Conservation (phyloP, 805 yeast species). For the Yarrowia deformans region DNA sequence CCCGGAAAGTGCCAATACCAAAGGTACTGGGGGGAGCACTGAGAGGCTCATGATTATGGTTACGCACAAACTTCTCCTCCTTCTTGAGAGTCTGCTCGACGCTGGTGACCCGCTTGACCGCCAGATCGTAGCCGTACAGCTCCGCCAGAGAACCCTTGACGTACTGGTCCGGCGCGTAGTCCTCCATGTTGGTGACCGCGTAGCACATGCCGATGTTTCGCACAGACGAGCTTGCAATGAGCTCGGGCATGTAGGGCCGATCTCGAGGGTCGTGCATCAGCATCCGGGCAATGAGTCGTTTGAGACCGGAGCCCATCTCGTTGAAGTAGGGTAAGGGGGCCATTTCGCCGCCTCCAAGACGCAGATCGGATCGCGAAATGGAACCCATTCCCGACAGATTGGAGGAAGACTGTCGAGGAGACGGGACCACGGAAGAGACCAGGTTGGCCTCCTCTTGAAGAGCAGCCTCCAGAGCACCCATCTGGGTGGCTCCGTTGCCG, state of each 20-base stretch:
- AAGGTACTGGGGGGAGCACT: conserved; percentile 32
- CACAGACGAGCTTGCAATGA: conserved; percentile 41
- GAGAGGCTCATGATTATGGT: conserved; percentile 37
- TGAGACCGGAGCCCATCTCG: conserved; percentile 44
- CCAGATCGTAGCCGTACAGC: conserved; percentile 32
- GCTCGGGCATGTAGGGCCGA: conserved; percentile 42
- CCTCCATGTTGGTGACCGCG: conserved; percentile 41
- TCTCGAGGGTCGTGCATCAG: conserved; percentile 42
- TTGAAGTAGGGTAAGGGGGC: conserved; percentile 43
- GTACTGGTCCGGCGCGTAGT: conserved; percentile 32
- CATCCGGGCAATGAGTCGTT: conserved; percentile 43
- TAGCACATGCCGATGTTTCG: conserved; percentile 43
- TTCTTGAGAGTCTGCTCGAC: conserved; percentile 17
- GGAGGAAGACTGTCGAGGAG: conserved; percentile 29
- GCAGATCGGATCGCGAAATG: conserved; percentile 33
- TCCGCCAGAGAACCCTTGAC: conserved; percentile 38
- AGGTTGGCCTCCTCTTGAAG: conserved; percentile 36
- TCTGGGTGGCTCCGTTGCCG: conserved; percentile 33
- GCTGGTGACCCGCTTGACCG: conserved; percentile 21
- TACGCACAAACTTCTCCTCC: conserved; percentile 36
- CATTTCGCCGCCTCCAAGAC: conserved; percentile 33
- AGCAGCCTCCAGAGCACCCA: conserved; percentile 37
- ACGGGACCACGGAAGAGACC: conserved; percentile 25
- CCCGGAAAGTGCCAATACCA: conserved; percentile 39
- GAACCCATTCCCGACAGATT: conserved; percentile 30